These are phyloP conservation scores for Jatropha curcas DNA, from an alignment of 345 rosid genomes.

Conservation along the genomic window DNA sequence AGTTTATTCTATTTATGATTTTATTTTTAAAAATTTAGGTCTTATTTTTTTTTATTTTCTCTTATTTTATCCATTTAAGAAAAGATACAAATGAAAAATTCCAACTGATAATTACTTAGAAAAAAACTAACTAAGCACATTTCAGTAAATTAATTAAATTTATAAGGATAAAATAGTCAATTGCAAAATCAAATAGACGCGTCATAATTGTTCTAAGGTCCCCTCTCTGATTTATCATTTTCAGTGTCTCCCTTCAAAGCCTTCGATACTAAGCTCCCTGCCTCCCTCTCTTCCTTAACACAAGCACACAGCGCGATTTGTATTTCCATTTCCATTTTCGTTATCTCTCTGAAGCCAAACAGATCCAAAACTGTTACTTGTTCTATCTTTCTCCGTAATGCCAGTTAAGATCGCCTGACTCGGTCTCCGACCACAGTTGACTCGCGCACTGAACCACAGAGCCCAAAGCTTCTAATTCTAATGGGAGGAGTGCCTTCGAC, in stretches of 20 bases:
- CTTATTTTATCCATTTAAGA: neutral
- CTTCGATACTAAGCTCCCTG: slow-evolving; percentile 46
- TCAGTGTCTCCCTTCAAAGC: slow-evolving; percentile 23
- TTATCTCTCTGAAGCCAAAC: slow-evolving; percentile 23
- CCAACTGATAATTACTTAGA: too few relatives aligned
- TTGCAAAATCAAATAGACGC: neutral
- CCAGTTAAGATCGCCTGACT: slow-evolving; percentile 36
- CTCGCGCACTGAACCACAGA: slow-evolving; percentile 18
- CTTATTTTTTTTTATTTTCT: neutral
- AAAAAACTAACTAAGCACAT: neutral
- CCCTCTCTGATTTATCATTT: neutral
- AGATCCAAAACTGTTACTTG: slow-evolving; percentile 23
- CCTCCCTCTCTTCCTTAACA: neutral
- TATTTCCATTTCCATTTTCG: slow-evolving; percentile 3
- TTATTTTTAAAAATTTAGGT: neutral
- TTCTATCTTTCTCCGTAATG: slow-evolving; percentile 31
- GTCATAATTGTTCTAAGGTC: neutral
- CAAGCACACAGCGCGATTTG: slow-evolving; percentile 13
- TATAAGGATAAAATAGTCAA: slow-evolving; percentile 11
- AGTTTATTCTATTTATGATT: neutral
- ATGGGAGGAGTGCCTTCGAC: slow-evolving; percentile 96
- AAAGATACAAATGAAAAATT: too few relatives aligned
- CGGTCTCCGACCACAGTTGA: slow-evolving; percentile 39
- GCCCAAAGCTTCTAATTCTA: slow-evolving; percentile 9
- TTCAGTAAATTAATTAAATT: neutral